A percentile compares a stretch with the other conserved stretches of the same genome.
Conservation (phyloP, 2,329 filamentous ascomycete genomes). For the Phaeophleospora eucalypticola region DNA sequence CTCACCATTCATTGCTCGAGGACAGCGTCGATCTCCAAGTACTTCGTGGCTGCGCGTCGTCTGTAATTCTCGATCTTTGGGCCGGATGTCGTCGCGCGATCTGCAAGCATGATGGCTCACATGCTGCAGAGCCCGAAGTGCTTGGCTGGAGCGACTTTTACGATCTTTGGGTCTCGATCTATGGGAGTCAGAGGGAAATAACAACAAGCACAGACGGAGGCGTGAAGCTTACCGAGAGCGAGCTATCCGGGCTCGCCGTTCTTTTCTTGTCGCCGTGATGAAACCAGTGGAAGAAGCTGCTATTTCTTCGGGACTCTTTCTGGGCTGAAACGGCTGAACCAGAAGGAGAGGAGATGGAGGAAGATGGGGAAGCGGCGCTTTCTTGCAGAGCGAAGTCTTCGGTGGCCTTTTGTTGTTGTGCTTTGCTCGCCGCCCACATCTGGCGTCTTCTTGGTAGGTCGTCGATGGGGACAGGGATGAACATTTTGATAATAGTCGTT, state of each 20-base stretch:
- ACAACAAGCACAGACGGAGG: no score
- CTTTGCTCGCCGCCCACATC: conserved; percentile 3
- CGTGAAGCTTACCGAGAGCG: neutral
- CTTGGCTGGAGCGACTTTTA: neutral
- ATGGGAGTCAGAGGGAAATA: neutral
- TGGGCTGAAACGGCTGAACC: neutral
- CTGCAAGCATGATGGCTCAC: neutral
- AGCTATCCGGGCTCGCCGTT: neutral
- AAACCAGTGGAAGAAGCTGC: neutral
- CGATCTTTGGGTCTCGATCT: neutral
- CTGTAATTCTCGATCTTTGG: neutral
- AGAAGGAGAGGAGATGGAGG: neutral
- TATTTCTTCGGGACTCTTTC: neutral
- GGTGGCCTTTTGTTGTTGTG: neutral
- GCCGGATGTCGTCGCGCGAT: neutral
- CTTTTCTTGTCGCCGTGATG: neutral
- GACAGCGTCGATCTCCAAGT: neutral
- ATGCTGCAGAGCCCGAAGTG: neutral
- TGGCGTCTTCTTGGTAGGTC: neutral
- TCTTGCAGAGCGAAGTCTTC: neutral
- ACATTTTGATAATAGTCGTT: no score
- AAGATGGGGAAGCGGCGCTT: neutral
- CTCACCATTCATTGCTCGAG: neutral
- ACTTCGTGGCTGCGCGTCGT: neutral
- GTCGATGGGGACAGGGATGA: neutral